Evolutionary conservation across 352 stramenopile species (phyloP), one percentile per base, ranked within the genome.

Genomic region (Phytophthora hybrid): DNA sequence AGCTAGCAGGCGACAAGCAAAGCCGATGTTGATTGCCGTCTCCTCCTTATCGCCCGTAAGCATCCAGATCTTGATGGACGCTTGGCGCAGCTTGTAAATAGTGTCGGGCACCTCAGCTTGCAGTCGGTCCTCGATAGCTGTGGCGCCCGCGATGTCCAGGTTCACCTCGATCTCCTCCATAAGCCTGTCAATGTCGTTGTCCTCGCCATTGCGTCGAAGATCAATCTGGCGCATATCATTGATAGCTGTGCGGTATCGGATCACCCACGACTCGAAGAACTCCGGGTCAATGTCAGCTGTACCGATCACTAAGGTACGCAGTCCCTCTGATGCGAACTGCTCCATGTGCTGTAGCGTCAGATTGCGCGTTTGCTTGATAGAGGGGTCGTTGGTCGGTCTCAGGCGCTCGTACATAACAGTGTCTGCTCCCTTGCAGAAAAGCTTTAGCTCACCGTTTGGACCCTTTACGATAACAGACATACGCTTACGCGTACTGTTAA

Each of bases 1-100:
- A 9, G 93, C 97, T 19, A 98, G 63, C 18, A 98, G 57, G 13
- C 93, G 89, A 60, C 91, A 98, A 7, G 93, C 91, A 76, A 97
- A 98, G n/a, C 90, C 96, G 74, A 99, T 99, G 75, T 99, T 98
- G 71, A 98, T 98, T 13, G 96, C 96, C 4, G 96, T 99, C 73
- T 98, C 96, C 68, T 97, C 81, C 76, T 99, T 99, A 74, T 99
- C 96, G 7, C 95, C 95, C 5, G 96, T 99, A 21, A 99, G 88
- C 82, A 99, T 97, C 93, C 95, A 98, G 41, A 98, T 90, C 78
- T 98, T 97, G 61, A 99, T 98, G 10, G 94, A 93, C 7, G 95
- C 96, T 53, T 96, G 81, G 0, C 91, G 87, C n/a, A 99, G 76
- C 60, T 95, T 92, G 66, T 90, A 87, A 68, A 99, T 99, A 9